Base-by-base conservation (phyloP, 179 eudicot species). In the Beta macrorhiza region DNA sequence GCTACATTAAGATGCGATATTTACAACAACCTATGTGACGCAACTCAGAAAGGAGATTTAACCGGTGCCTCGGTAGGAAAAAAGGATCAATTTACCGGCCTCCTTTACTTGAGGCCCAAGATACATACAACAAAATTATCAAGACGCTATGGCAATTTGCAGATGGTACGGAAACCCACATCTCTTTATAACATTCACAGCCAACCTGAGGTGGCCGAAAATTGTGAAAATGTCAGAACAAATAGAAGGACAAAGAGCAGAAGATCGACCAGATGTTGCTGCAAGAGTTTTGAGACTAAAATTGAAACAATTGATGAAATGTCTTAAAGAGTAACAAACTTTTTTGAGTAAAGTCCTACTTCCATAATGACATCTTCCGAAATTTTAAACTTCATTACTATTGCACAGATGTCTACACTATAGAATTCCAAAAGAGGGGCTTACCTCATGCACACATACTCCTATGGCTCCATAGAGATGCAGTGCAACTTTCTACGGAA, bases 111-210 rank as follows among this genome's bases (percentile, higher is more conserved):
- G 79, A 17, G 72, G 85, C 8, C 73, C 71, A 5, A 56, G 82
- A 16, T 79, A 83, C 45, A 83, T 78, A 82, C 10, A 74, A 0
- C 79, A 83, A 67, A 73, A 79, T 17, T 78, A 78, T 12, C 81
- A 82, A 10, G 79, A 83, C 9, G 82, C 77, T 0, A 67, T 79
- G 79, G 76, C 72, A 5, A 64, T 77, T 15, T 76, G 84, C 15
- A 77, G 25, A 25, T 25, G 25, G 25, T 25, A 25, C 25, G 25
- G 25, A 25, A 25, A 25, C 25, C 25, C 25, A 5, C 37, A 79
- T 59, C 7, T 74, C 2, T 79, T 78, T 11, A 65, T 74, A 5
- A 73, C 78, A 16, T 63, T 83, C 22, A 78, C 70, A 15, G 64
- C 82, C 47, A 79, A 83, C 7, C 69, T 79, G 0, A 83, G 67